These are phyloP conservation scores for Leucosporidium creatinivorum DNA, from an alignment of 768 basidiomycete genomes.

Conservation along the genomic window DNA sequence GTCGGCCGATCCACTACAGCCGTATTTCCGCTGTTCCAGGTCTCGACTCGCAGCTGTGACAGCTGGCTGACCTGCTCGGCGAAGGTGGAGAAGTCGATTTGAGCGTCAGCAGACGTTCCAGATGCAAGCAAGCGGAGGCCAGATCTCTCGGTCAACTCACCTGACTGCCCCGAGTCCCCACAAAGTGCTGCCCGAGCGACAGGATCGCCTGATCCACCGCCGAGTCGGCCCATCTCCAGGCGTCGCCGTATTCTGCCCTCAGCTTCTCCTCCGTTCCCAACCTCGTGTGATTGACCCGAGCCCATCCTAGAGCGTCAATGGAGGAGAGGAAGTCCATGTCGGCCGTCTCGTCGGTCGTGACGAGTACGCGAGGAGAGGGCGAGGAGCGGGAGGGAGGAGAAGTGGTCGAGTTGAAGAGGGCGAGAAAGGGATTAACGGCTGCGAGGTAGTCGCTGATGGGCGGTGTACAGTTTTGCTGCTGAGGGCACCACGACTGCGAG, in stretches of 20 bases:
- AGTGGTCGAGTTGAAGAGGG: too few relatives aligned
- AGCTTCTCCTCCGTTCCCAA: conserved; percentile 11
- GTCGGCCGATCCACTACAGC: too few relatives aligned
- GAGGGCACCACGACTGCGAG: conserved; percentile 14
- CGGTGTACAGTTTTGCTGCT: conserved; percentile 19
- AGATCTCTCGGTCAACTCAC: too few relatives aligned
- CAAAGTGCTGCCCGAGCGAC: conserved; percentile 13
- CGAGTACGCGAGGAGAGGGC: conserved; percentile 9
- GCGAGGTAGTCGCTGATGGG: conserved; percentile 4
- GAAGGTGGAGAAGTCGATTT: too few relatives aligned
- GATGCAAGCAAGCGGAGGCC: too few relatives aligned
- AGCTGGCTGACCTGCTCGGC: too few relatives aligned
- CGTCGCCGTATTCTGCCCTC: conserved; percentile 14
- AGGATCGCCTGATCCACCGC: conserved; percentile 31
- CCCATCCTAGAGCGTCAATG: conserved; percentile 26
- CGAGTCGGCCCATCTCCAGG: conserved; percentile 22
- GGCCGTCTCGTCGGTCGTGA: conserved; percentile 30
- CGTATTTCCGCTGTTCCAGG: too few relatives aligned
- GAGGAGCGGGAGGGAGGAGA: not conserved
- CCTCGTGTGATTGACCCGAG: conserved; percentile 23
- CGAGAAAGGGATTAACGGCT: too few relatives aligned
- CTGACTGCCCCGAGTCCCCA: conserved; percentile 26
- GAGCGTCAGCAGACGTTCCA: too few relatives aligned
- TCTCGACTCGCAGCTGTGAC: too few relatives aligned
- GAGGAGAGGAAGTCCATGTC: conserved; percentile 19